Conservation (phyloP, 371 early-diverging fungal genomes). For the Zychaea mexicana region DNA sequence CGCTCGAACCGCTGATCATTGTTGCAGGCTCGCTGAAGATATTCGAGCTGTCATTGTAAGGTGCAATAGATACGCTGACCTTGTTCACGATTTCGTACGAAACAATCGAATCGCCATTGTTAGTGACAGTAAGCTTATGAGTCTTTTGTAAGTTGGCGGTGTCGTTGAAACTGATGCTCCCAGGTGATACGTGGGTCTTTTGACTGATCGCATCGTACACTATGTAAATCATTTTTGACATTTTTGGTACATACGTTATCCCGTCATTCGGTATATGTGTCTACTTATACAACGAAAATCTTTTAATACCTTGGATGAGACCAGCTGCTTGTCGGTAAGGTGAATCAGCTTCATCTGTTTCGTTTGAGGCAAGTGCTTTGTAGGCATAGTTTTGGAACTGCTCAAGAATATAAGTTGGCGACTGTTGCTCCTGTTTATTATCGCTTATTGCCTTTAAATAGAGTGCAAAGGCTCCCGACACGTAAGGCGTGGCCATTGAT, state of each 20-base stretch:
- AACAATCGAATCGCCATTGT: constrained; percentile 46
- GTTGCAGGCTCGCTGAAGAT: constrained; percentile 15
- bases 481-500: constrained; percentile 73
- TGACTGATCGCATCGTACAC: constrained; percentile 57
- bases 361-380: constrained; percentile 19
- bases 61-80: constrained; percentile 35
- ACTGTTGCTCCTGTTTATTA: neutral
- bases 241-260: neutral
- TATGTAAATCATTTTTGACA: neutral
- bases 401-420: constrained; percentile 24
- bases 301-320: constrained; percentile 57
- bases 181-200: constrained; percentile 58
- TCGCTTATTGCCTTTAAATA: constrained; percentile 36
- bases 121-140: constrained; percentile 50
- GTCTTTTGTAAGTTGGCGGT: constrained; percentile 39
- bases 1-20: constrained; percentile 2
- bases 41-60: constrained; percentile 27
- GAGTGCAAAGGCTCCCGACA: constrained; percentile 70
- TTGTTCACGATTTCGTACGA: constrained; percentile 30
- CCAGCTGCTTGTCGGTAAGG: constrained; percentile 73
- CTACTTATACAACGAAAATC: neutral
- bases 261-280: too few relatives aligned
- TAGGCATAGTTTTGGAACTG: constrained; percentile 57
- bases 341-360: constrained; percentile 29
- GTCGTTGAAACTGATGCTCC: constrained; percentile 70